Conservation (phyloP, 495 filamentous ascomycete genomes). For the Penicillium coffeae region DNA sequence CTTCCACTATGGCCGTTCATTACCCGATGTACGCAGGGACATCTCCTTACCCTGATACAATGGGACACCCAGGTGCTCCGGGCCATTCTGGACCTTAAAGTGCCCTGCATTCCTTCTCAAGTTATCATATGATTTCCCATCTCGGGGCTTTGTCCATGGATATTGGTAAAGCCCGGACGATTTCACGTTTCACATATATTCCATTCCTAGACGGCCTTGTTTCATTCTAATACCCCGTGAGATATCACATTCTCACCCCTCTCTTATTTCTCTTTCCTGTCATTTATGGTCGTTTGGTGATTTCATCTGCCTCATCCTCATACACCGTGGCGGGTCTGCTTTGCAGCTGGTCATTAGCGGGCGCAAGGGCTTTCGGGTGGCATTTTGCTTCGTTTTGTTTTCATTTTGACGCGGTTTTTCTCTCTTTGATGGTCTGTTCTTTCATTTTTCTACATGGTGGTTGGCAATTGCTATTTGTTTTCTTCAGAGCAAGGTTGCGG, state of each 20-base stretch:
- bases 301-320: slow-evolving; percentile 24
- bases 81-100: slow-evolving; percentile 21
- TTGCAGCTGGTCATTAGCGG: slow-evolving; percentile 44
- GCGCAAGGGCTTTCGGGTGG: slow-evolving; percentile 39
- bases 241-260: slow-evolving; percentile 13
- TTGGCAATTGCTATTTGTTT: background rate
- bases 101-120: background rate
- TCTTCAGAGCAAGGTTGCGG: background rate
- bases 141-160: background rate
- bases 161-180: slow-evolving; percentile 4
- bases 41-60: slow-evolving; percentile 25
- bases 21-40: slow-evolving; percentile 36
- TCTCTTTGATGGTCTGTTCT: background rate
- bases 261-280: slow-evolving; percentile 9
- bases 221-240: slow-evolving; percentile 34
- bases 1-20: slow-evolving; percentile 30
- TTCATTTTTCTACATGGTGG: background rate
- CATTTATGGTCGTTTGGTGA: slow-evolving; percentile 8
- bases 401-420: background rate
- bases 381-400: slow-evolving; percentile 24
- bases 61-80: slow-evolving; percentile 34
- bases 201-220: slow-evolving; percentile 28
- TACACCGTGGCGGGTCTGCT: slow-evolving; percentile 31
- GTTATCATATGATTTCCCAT: background rate
- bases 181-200: slow-evolving; percentile 19